phyloP scores from a whole-genome alignment of 2,329 filamentous ascomycete species.

The Akanthomyces uredinophilus region DNA sequence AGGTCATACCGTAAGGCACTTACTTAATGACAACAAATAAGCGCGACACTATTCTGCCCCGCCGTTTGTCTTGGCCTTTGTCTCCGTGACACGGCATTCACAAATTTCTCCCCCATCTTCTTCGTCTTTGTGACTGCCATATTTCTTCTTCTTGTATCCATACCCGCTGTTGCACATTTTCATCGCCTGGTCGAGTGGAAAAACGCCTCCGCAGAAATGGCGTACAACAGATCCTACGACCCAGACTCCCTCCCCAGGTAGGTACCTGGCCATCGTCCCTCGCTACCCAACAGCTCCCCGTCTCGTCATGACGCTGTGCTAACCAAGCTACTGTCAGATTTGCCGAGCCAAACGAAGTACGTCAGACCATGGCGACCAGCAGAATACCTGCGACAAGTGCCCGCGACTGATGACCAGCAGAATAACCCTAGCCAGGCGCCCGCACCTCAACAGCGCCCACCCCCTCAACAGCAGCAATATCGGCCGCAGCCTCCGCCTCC shows the following conservation, averaged over 20 bases:
- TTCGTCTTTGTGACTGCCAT: background rate
- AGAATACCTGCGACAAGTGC: background rate
- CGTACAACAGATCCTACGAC: slow-evolving; percentile 90
- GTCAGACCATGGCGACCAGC: slow-evolving; percentile 18
- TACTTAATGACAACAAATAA: background rate
- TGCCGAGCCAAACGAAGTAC: slow-evolving; percentile 68
- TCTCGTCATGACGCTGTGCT: slow-evolving; percentile 6
- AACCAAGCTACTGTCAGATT: slow-evolving; percentile 44
- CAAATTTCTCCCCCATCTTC: background rate
- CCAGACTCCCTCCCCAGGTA: slow-evolving; percentile 92
- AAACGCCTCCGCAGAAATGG: slow-evolving; percentile 54
- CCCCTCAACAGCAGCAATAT: slow-evolving; percentile 18
- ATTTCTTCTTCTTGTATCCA: background rate
- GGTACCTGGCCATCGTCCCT: slow-evolving; percentile 28
- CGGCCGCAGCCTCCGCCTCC: slow-evolving; percentile 18
- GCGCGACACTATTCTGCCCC: background rate
- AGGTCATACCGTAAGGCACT: background rate
- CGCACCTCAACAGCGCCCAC: background rate
- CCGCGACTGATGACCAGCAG: slow-evolving; percentile 19
- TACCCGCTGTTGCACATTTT: background rate
- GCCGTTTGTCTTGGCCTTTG: slow-evolving; percentile 1
- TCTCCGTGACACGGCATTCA: background rate
- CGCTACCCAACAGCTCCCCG: background rate
- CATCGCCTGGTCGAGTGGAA: background rate
- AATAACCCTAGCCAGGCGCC: slow-evolving; percentile 30